Conservation (phyloP, 2,329 filamentous ascomycete species). For the Diaporthe longicolla region DNA sequence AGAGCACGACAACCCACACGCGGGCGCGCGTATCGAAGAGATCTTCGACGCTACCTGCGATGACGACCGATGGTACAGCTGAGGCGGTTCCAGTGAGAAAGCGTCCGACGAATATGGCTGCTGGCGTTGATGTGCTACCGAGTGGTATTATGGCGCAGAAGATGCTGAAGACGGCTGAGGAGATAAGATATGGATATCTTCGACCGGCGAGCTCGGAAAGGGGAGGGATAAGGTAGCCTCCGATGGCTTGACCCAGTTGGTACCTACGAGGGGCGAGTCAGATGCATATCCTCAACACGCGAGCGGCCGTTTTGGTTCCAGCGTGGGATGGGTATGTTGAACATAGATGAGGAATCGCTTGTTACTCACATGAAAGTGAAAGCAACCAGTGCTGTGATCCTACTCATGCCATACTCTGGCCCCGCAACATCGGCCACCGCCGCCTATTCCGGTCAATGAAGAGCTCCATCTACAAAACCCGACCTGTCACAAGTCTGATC, state of each 20-base stretch:
- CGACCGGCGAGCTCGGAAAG: slow-evolving; percentile 56
- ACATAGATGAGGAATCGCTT: not conserved
- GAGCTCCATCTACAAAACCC: no score
- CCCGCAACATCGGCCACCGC: slow-evolving; percentile 44
- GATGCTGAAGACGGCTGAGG: slow-evolving; percentile 51
- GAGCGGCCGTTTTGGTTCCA: not conserved
- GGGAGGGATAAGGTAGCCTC: slow-evolving; percentile 56
- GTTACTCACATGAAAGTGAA: slow-evolving; percentile 47
- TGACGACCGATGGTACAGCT: slow-evolving; percentile 62
- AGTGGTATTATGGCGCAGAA: slow-evolving; percentile 56
- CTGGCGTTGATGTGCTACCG: slow-evolving; percentile 42
- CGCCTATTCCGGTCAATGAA: slow-evolving; percentile 27
- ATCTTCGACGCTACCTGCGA: slow-evolving; percentile 64
- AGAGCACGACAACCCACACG: slow-evolving; percentile 62
- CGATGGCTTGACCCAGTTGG: slow-evolving; percentile 55
- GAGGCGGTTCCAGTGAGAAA: slow-evolving; percentile 60
- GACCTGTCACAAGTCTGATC: no score
- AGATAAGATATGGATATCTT: slow-evolving; percentile 52
- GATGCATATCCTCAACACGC: not conserved
- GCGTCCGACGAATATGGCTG: slow-evolving; percentile 56
- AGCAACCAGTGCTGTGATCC: slow-evolving; percentile 44
- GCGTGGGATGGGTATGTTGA: not conserved
- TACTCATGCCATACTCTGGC: slow-evolving; percentile 42
- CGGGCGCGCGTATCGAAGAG: slow-evolving; percentile 61
- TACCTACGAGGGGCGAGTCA: slow-evolving; percentile 46